Evolutionary conservation across 768 basidiomycete genomes (phyloP), one percentile per base, ranked within the genome.

Genomic region (Tricholoma matsutake): DNA sequence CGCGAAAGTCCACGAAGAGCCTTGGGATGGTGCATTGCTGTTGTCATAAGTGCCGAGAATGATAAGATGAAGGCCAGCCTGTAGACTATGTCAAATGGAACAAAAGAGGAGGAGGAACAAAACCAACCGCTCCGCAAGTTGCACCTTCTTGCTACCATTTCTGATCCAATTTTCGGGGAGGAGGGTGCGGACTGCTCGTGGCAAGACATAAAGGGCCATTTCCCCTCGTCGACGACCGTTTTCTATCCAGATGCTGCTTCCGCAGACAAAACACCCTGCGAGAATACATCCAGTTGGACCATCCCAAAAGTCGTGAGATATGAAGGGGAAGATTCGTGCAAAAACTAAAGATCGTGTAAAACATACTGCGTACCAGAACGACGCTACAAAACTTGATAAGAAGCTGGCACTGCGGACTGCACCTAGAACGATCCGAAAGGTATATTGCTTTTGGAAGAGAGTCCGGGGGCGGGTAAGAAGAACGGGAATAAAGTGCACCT

Each of bases 281-380:
- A 92, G 72, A 31, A 87, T 73, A 61, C 87, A 82, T 0, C 91
- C 91, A 59, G 78, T 81, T 1, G 91, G 87, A 0, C 91, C 89
- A 67, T 93, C 91, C 84, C 88, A 91, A 61, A 88, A 83, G 60
- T 93, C 83, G 64, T 93, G 89, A 14, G 91, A 87, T 53, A 93
- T 77, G 37, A 69, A 75, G 0, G 88, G 89, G 39, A 92, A 79
- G 7, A 86, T 67, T 25, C 82, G 83, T 1, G 90, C 88, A 13
- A 89, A 69, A 5, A 84, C 75, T 5, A 88, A 75, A 2, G 91
- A 86, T 52, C 91, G 84, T 9, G 86, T 84, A 34, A 86, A 69
- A 71, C 91, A 93, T 13, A 92, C 85, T 5, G 83, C 68, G 56
- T 82, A 82, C 86, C 88, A 93, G 68, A 83, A 89, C 3, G 86